Evolutionary conservation across 306 rosid species (phyloP).

Genomic region (Fagus crenata): DNA sequence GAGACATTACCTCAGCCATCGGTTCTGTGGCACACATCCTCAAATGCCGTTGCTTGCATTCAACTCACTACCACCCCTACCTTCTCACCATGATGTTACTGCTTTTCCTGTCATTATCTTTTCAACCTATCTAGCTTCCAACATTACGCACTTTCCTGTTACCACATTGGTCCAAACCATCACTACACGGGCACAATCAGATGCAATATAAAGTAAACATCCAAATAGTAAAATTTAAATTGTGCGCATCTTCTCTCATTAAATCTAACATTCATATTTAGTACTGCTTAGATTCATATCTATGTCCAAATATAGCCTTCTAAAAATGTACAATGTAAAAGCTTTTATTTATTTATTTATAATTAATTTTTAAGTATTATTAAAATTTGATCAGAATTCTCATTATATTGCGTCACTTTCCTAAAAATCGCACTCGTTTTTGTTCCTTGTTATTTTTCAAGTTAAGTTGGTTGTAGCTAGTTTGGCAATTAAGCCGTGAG

Average conservation of each 20-base stretch:
- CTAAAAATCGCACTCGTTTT: not conserved
- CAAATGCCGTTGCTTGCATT: constrained; percentile 1
- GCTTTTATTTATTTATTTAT: not conserved
- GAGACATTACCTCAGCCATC: not conserved
- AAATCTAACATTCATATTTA: not conserved
- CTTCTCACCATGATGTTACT: not conserved
- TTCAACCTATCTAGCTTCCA: not conserved
- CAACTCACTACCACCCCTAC: not conserved
- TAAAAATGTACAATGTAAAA: not conserved
- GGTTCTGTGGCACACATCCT: not conserved
- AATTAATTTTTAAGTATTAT: not conserved
- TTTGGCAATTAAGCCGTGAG: not conserved
- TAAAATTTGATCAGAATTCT: not conserved
- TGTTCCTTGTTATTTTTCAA: not conserved
- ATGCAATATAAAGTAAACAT: not conserved
- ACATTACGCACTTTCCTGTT: not conserved
- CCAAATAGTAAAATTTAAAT: not conserved
- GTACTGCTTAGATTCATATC: not conserved
- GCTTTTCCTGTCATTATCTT: constrained; percentile 16
- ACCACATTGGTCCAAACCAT: not conserved
- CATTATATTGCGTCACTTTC: not conserved
- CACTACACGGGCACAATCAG: not conserved
- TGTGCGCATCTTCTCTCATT: not conserved
- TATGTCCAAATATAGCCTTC: not conserved
- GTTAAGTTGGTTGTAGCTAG: constrained; percentile 8